Conservation (phyloP, 164 flowering plant species). For the Stephania yunnanensis region DNA sequence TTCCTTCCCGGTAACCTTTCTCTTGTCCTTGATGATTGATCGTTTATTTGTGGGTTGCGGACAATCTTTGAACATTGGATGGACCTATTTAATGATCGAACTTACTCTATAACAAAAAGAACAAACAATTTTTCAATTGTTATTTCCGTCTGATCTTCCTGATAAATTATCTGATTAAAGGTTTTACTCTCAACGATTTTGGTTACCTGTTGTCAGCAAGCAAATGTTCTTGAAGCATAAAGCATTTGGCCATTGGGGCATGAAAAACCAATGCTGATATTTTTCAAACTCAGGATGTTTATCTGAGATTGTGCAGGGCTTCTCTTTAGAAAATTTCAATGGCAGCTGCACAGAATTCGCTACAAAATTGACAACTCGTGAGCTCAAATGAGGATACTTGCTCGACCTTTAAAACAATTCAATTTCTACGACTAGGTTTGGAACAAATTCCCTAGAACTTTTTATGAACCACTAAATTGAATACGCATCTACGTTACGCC, state of each 20-base stretch:
- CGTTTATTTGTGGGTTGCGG: too few species aligned
- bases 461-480: not conserved
- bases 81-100: too few species aligned
- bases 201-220: not conserved
- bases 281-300: not conserved
- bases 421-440: slow-evolving; percentile 28
- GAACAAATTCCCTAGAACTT: slow-evolving; percentile 8
- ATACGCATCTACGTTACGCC: not conserved
- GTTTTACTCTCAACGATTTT: not conserved
- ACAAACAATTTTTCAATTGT: not conserved
- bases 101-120: too few species aligned
- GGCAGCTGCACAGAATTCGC: slow-evolving; percentile 36
- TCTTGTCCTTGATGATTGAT: too few species aligned
- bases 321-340: slow-evolving; percentile 56
- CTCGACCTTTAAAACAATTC: slow-evolving; percentile 1
- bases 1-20: too few species aligned
- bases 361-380: slow-evolving; percentile 25
- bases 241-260: not conserved
- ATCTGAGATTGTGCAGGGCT: slow-evolving; percentile 54
- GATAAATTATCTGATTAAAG: not conserved
- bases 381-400: slow-evolving; percentile 24
- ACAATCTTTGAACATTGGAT: too few species aligned
- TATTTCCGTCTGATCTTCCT: not conserved
- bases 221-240: not conserved
- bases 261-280: not conserved